Evolutionary conservation across 1,139 yeast species (phyloP), one percentile per base, ranked within the genome.

Genomic region (Yamadazyma triangularis): DNA sequence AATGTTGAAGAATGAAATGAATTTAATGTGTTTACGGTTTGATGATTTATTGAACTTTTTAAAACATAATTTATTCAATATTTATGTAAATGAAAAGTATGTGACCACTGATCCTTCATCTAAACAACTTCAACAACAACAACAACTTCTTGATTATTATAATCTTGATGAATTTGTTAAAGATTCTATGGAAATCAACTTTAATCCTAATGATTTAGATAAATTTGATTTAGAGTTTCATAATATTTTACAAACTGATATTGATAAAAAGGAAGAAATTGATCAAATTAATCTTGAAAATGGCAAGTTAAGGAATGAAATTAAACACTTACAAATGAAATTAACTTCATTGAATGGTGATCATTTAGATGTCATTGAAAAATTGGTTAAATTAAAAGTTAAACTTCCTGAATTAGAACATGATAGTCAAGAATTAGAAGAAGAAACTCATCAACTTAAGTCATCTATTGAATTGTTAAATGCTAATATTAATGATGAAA

Each of bases 11-110:
- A 87, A 86, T 50, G 79, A 82, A 34, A 55, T 61, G 2, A 70
- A 64, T 25, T 63, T 91, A 27, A 47, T 87, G 31, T 51, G 67
- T 3, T 67, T 87, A 35, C 73, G 73, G 32, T 87, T 89, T 58
- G 97, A 89, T 53, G 71, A 75, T 8, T 64, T 91, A 34, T 55
- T 91, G 40, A 78, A 77, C 10, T 89, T 74, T 50, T 65, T 91
- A 48, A 89, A 89, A 58, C 88, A 84, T 34, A 77, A 74, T 33
- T 61, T 91, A 29, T 91, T 91, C 56, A 80, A 78, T 45, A 69
- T 73, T 29, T 87, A 86, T 53, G 64, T 79, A 30, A 69, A 67
- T 36, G 70, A 62, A 4, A 59, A 64, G 23, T 62, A 50, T 27
- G 54, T 58, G 16, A 49, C 44, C 10, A 43, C 18, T 10, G 39